phyloP scores from a whole-genome alignment of 192 early-diverging fungal genomes.

The Backusella psychrophila region DNA sequence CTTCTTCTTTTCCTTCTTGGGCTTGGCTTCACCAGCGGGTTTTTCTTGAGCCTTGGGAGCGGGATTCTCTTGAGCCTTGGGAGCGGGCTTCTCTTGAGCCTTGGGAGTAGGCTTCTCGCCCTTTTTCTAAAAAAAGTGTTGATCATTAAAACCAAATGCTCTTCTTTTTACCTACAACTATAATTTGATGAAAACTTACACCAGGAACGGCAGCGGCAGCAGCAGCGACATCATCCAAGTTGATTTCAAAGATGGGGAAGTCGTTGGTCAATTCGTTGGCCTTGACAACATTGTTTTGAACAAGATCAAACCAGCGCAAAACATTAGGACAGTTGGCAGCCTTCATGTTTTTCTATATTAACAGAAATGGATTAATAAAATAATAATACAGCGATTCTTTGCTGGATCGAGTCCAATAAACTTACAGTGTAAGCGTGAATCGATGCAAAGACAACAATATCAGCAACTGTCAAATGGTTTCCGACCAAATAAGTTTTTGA shows the following conservation, averaged over 20 bases:
- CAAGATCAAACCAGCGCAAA: conserved; percentile 76
- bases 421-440: conserved; percentile 55
- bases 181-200: conserved; percentile 4
- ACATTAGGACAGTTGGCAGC: conserved; percentile 53
- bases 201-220: conserved; percentile 19
- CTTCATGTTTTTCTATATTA: conserved; percentile 17
- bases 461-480: conserved; percentile 62
- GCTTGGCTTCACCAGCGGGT: conserved; percentile 36
- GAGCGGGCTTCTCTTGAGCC: conserved; percentile 18
- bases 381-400: too few relatives aligned
- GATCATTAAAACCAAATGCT: background rate
- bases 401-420: background rate
- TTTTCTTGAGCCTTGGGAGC: conserved; percentile 29
- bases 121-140: background rate
- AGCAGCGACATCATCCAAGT: conserved; percentile 44
- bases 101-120: conserved; percentile 24
- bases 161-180: background rate
- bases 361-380: background rate
- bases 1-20: conserved; percentile 62
- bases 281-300: conserved; percentile 64
- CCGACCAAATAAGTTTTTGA: conserved; percentile 62
- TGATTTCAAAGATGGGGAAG: conserved; percentile 34
- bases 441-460: conserved; percentile 66
- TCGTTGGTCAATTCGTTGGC: conserved; percentile 43
- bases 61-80: conserved; percentile 10